Conservation (phyloP, 1,284 basidiomycete genomes). For the Cryptococcus sp. region DNA sequence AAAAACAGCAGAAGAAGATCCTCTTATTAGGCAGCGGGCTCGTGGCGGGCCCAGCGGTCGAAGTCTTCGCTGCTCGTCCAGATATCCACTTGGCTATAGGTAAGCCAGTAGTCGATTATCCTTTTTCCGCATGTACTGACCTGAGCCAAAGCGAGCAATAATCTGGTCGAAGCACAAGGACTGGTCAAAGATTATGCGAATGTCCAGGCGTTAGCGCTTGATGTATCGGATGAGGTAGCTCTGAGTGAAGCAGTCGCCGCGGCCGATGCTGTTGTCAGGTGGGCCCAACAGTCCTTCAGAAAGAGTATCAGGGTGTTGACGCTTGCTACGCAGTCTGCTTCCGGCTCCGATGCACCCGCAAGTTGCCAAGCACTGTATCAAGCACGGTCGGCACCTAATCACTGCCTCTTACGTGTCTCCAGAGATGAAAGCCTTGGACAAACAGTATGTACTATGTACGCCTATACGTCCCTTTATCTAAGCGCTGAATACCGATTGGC, state of each 20-base stretch:
- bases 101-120: conserved; percentile 49
- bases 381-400: conserved; percentile 73
- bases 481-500: not conserved
- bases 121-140: not conserved
- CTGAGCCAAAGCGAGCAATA: conserved; percentile 67
- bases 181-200: conserved; percentile 62
- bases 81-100: conserved; percentile 74
- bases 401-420: conserved; percentile 91
- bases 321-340: conserved; percentile 61
- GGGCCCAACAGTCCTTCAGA: conserved; percentile 24
- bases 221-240: conserved; percentile 61
- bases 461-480: not conserved
- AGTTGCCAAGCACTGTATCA: conserved; percentile 76
- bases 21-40: conserved; percentile 87
- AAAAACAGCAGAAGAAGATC: conserved; percentile 63
- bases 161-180: conserved; percentile 61
- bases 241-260: conserved; percentile 61
- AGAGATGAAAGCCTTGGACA: conserved; percentile 71
- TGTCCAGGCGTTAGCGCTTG: conserved; percentile 63
- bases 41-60: conserved; percentile 81
- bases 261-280: conserved; percentile 71
- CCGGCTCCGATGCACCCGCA: conserved; percentile 74
- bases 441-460: conserved; percentile 54
- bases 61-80: conserved; percentile 63
- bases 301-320: not conserved